These are phyloP conservation scores for Mimosa bimucronata DNA, from an alignment of 306 rosid genomes.

Conservation along the genomic window DNA sequence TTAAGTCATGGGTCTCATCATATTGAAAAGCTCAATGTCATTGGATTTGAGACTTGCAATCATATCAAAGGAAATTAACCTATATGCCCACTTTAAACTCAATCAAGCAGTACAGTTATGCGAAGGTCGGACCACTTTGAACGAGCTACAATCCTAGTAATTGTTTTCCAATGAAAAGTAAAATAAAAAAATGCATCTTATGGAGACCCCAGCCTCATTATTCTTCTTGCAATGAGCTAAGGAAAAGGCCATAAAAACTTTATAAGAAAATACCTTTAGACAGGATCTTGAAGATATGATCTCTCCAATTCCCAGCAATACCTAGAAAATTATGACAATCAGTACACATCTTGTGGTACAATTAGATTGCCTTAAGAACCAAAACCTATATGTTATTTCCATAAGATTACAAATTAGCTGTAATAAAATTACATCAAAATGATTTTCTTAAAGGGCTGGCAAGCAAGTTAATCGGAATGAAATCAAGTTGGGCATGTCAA, in stretches of 20 bases:
- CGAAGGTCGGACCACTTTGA: constrained; percentile 5
- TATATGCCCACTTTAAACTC: constrained; percentile 31
- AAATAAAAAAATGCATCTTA: constrained; percentile 17
- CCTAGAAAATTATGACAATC: constrained; percentile 51
- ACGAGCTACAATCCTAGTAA: background rate
- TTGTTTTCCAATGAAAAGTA: background rate
- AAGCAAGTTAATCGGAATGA: constrained; percentile 11
- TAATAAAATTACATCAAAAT: constrained; percentile 24
- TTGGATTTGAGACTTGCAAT: constrained; percentile 5
- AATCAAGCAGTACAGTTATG: constrained; percentile 11
- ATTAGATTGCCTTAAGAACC: background rate
- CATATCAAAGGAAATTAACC: constrained; percentile 32
- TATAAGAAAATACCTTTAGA: constrained; percentile 67
- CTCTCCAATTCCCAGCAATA: constrained; percentile 87
- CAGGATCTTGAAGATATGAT: constrained; percentile 85
- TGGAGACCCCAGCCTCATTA: constrained; percentile 16
- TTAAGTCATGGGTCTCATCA: constrained; percentile 14
- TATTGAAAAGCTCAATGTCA: constrained; percentile 1
- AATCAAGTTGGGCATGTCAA: background rate
- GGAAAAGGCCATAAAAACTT: constrained; percentile 22
- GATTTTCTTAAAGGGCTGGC: constrained; percentile 17
- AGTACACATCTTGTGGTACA: constrained; percentile 29
- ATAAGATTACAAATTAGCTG: constrained; percentile 15
- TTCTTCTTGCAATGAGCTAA: background rate
- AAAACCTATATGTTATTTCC: constrained; percentile 10